A percentile compares a stretch with the other conserved stretches of the same genome.
These are phyloP conservation scores for Aspergillus nomiae DNA, from an alignment of 2,329 filamentous ascomycete genomes.

Conservation along the genomic window DNA sequence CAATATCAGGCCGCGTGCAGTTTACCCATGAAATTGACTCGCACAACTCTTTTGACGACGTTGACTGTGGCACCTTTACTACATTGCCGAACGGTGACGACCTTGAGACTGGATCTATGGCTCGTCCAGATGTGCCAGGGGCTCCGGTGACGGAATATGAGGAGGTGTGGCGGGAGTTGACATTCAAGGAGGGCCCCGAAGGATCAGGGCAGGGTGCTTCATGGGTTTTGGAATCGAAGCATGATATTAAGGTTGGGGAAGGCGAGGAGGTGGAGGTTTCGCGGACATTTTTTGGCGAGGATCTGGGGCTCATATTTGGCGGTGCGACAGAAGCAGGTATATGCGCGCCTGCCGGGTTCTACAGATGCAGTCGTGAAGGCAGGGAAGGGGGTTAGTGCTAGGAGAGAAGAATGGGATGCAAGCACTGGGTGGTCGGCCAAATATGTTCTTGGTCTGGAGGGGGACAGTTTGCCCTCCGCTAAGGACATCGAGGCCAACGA, in stretches of 20 bases:
- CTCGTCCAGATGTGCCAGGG: slow-evolving; percentile 36
- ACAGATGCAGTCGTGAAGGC: slow-evolving; percentile 20
- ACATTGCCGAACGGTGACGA: slow-evolving; percentile 43
- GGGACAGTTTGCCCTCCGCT: slow-evolving; percentile 25
- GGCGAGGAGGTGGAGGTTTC: slow-evolving; percentile 22
- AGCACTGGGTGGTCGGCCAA: slow-evolving; percentile 13
- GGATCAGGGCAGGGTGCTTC: slow-evolving; percentile 25
- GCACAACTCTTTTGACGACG: slow-evolving; percentile 33
- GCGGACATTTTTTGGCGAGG: slow-evolving; percentile 32
- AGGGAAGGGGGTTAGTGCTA: slow-evolving; percentile 30
- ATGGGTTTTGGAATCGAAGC: slow-evolving; percentile 33
- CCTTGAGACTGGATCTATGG: slow-evolving; percentile 43
- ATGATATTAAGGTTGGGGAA: slow-evolving; percentile 9
- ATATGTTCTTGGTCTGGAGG: slow-evolving; percentile 7
- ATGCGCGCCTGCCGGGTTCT: slow-evolving; percentile 11
- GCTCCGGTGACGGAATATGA: slow-evolving; percentile 56
- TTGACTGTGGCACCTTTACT: slow-evolving; percentile 41
- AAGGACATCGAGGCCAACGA: slow-evolving; percentile 13
- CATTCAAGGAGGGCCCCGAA: slow-evolving; percentile 33
- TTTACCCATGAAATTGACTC: slow-evolving; percentile 46
- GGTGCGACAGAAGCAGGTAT: slow-evolving; percentile 28
- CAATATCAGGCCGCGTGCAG: slow-evolving; percentile 31
- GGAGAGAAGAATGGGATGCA: slow-evolving; percentile 24
- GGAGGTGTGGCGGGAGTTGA: slow-evolving; percentile 63
- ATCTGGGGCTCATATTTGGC: slow-evolving; percentile 35